phyloP scores from a whole-genome alignment of 1,284 basidiomycete species.

The Phaffia rhodozyma region DNA sequence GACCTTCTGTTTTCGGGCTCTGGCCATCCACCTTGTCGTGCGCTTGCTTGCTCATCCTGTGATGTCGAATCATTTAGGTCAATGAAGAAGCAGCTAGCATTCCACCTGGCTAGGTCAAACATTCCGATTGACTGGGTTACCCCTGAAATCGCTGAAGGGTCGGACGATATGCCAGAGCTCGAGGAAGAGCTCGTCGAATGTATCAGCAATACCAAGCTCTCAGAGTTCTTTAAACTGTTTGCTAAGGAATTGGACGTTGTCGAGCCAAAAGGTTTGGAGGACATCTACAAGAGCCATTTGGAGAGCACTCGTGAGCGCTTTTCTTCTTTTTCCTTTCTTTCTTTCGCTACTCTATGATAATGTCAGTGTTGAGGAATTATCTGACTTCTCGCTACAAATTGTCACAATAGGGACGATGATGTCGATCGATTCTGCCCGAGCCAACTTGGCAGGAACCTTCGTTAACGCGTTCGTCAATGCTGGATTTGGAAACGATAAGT shows the following conservation, averaged over 20 bases:
- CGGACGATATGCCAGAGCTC: slow-evolving; percentile 51
- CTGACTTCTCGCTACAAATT: slow-evolving; percentile 20
- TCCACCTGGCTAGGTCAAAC: slow-evolving; percentile 83
- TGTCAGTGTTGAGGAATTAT: slow-evolving; percentile 9
- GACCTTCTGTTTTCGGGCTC: slow-evolving; percentile 41
- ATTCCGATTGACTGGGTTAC: slow-evolving; percentile 82
- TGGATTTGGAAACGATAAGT: slow-evolving; percentile 96
- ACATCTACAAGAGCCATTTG: slow-evolving; percentile 94
- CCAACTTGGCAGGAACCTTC: slow-evolving; percentile 90
- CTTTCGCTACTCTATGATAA: neutral
- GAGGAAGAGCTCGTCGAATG: slow-evolving; percentile 75
- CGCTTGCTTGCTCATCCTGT: neutral
- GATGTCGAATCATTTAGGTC: slow-evolving; percentile 37
- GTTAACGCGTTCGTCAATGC: slow-evolving; percentile 99
- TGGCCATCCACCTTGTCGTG: slow-evolving; percentile 16
- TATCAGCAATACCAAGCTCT: slow-evolving; percentile 72
- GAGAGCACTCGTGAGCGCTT: slow-evolving; percentile 61
- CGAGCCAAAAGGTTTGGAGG: slow-evolving; percentile 85
- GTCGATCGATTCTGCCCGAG: slow-evolving; percentile 83
- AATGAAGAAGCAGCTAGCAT: slow-evolving; percentile 94
- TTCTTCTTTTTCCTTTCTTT: neutral
- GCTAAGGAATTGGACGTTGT: slow-evolving; percentile 88
- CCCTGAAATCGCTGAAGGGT: slow-evolving; percentile 42
- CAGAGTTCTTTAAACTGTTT: slow-evolving; percentile 73
- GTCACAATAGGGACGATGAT: slow-evolving; percentile 35